These are phyloP conservation scores for Buxus sempervirens DNA, from an alignment of 164 flowering plant genomes.

Conservation along the genomic window DNA sequence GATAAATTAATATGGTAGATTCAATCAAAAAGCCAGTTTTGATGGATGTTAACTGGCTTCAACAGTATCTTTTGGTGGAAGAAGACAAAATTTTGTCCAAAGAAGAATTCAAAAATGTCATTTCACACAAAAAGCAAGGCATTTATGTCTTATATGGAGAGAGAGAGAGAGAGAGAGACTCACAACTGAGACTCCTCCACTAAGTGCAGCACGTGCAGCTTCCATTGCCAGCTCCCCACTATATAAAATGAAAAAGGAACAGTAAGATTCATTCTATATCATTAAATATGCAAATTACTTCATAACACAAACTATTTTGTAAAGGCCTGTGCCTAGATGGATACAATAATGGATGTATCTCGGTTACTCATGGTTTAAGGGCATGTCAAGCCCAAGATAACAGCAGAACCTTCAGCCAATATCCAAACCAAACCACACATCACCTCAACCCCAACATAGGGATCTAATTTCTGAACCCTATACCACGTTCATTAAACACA, in stretches of 20 bases:
- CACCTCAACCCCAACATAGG: background rate
- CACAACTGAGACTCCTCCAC: slow-evolving; percentile 73
- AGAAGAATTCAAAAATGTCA: background rate
- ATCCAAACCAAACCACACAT: background rate
- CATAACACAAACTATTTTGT: background rate
- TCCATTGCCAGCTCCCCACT: slow-evolving; percentile 66
- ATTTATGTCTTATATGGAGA: no score
- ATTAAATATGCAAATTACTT: background rate
- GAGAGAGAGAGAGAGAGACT: slow-evolving; percentile 26
- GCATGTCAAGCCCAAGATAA: background rate
- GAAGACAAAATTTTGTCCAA: background rate
- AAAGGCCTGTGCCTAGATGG: background rate
- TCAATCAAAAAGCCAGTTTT: background rate
- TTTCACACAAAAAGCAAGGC: background rate
- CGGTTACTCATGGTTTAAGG: background rate
- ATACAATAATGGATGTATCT: background rate
- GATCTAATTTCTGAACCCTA: background rate
- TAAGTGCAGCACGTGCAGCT: slow-evolving; percentile 69
- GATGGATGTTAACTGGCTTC: background rate
- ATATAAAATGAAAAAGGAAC: background rate
- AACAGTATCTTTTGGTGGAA: background rate
- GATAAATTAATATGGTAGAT: background rate
- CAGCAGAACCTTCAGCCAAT: background rate
- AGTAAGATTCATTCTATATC: background rate
- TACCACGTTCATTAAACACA: background rate